A percentile compares a stretch with the other conserved stretches of the same genome.
Evolutionary conservation across 1,284 basidiomycete genomes (phyloP).

Genomic region (Pascua sp.): DNA sequence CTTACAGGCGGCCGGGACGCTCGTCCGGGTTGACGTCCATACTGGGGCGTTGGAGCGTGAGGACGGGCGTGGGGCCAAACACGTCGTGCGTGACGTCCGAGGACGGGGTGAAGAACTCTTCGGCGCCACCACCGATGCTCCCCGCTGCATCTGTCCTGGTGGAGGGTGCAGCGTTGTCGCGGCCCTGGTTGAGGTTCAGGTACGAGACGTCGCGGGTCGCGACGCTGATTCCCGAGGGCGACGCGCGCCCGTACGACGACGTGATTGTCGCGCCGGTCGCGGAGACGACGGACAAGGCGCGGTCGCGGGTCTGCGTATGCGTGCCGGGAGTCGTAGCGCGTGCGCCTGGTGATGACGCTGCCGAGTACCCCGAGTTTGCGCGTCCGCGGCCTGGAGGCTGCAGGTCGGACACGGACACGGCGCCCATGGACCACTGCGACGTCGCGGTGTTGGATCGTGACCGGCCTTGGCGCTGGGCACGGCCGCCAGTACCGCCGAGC

Average conservation of each 20-base stretch:
- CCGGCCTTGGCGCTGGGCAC: slow-evolving; percentile 31
- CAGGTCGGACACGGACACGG: no score
- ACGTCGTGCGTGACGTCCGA: slow-evolving; percentile 1
- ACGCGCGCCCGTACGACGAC: no score
- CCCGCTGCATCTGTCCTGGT: no score
- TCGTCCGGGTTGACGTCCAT: slow-evolving; percentile 2
- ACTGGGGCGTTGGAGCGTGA: slow-evolving; percentile 17
- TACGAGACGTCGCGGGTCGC: no score
- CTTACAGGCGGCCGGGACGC: neutral
- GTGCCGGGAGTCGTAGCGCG: neutral
- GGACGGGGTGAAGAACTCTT: no score
- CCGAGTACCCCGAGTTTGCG: neutral
- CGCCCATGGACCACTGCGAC: neutral
- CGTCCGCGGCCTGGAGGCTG: neutral
- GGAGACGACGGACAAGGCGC: neutral
- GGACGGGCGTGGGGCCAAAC: slow-evolving; percentile 3
- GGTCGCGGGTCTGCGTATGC: neutral
- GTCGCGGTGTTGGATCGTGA: slow-evolving; percentile 9
- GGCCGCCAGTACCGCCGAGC: slow-evolving; percentile 47
- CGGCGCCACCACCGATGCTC: no score
- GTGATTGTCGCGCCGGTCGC: neutral
- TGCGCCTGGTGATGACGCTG: neutral
- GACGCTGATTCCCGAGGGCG: no score
- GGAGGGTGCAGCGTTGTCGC: no score
- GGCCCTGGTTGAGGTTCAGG: no score